These are phyloP conservation scores for Conticribra guillardii DNA, from an alignment of 108 stramenopile species.

Conservation along the genomic window DNA sequence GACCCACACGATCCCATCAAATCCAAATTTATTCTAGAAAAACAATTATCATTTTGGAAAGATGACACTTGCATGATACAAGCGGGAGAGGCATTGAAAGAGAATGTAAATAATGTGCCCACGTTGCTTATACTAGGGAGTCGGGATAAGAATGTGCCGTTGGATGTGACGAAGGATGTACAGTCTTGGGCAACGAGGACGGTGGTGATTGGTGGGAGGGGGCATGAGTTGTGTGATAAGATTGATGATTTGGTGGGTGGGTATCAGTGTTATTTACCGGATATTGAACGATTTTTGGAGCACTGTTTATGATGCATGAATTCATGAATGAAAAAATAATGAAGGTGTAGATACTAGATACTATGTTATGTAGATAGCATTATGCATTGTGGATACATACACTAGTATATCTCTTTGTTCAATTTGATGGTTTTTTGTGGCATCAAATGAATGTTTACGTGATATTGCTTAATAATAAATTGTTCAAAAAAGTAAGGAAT, in stretches of 20 bases:
- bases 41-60: conserved; percentile 35
- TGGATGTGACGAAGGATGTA: conserved; percentile 30
- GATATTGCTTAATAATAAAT: too few relatives aligned
- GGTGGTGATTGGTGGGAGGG: conserved; percentile 39
- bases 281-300: conserved; percentile 22
- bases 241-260: conserved; percentile 15
- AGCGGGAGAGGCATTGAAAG: conserved; percentile 25
- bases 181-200: conserved; percentile 45
- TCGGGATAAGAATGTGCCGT: conserved; percentile 45
- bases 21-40: conserved; percentile 31
- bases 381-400: too few relatives aligned
- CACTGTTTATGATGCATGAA: too few relatives aligned
- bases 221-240: conserved; percentile 45
- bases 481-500: too few relatives aligned
- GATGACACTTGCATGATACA: conserved; percentile 25
- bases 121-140: conserved; percentile 37
- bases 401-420: too few relatives aligned
- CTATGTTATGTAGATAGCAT: too few relatives aligned
- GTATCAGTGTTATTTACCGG: conserved; percentile 26
- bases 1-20: conserved; percentile 13
- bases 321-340: too few relatives aligned
- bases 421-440: too few relatives aligned
- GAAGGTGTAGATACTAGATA: too few relatives aligned
- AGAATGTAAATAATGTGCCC: conserved; percentile 23
- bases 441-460: too few relatives aligned